phyloP scores from a whole-genome alignment of 495 filamentous ascomycete species.

The Xylaria sp. region DNA sequence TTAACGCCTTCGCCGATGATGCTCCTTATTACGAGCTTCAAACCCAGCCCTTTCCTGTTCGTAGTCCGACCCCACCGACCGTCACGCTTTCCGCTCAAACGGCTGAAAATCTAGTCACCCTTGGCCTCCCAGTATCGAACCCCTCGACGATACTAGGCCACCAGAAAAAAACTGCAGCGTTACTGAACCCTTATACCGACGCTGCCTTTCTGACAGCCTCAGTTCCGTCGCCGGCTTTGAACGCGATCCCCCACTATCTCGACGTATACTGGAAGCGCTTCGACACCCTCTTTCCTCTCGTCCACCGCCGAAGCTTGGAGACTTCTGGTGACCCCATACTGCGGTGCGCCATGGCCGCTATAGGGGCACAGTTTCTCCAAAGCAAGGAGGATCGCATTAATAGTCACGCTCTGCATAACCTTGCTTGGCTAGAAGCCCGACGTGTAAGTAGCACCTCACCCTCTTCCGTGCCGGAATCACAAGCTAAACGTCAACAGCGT shows the following conservation, averaged over 20 bases:
- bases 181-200: conserved; percentile 43
- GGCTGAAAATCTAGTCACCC: conserved; percentile 48
- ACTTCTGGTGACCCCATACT: conserved; percentile 48
- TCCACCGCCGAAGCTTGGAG: conserved; percentile 51
- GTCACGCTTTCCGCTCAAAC: conserved; percentile 49
- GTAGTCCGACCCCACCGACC: conserved; percentile 51
- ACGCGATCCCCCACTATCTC: conserved; percentile 49
- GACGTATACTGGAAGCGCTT: conserved; percentile 54
- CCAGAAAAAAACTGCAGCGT: conserved; percentile 42
- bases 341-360: conserved; percentile 56
- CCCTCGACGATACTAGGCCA: conserved; percentile 38
- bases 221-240: conserved; percentile 42
- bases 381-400: conserved; percentile 52
- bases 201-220: conserved; percentile 42
- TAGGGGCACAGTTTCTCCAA: conserved; percentile 54
- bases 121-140: conserved; percentile 38
- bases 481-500: conserved; percentile 40
- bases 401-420: conserved; percentile 54
- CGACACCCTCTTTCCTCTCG: conserved; percentile 50
- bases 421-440: conserved; percentile 51
- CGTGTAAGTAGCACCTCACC: conserved; percentile 33
- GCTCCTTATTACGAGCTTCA: conserved; percentile 34
- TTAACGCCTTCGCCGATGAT: conserved; percentile 34
- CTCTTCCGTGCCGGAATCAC: conserved; percentile 1
- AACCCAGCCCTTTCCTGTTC: conserved; percentile 44